phyloP scores from a whole-genome alignment of 352 stramenopile genomes.

The Globisporangium echinulatum region DNA sequence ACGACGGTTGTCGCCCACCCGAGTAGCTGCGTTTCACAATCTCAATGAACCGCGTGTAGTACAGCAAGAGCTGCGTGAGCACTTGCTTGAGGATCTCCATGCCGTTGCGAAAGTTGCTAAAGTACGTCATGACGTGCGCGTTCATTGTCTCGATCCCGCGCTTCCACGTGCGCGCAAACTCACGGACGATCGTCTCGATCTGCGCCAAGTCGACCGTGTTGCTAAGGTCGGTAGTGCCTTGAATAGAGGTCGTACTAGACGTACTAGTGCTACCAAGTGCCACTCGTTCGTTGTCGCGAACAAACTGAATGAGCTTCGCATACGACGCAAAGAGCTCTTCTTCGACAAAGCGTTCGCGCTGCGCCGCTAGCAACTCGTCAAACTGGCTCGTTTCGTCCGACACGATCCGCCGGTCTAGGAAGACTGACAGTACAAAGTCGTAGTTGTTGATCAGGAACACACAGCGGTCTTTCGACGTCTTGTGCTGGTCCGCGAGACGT shows the following conservation, averaged over 20 bases:
- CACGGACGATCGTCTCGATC: constrained; percentile 91
- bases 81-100: constrained; percentile 99
- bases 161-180: constrained; percentile 96
- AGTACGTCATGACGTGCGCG: constrained; percentile 95
- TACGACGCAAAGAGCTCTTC: constrained; percentile 93
- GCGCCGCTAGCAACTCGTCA: constrained; percentile 88
- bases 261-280: constrained; percentile 30
- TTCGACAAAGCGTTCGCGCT: constrained; percentile 97
- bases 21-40: constrained; percentile 92
- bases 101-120: constrained; percentile 97
- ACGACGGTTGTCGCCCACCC: constrained; percentile 43
- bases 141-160: constrained; percentile 96
- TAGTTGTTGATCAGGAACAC: constrained; percentile 99
- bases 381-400: constrained; percentile 94
- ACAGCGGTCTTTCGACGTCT: constrained; percentile 89
- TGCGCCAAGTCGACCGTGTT: constrained; percentile 79
- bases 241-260: background rate
- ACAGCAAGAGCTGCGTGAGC: constrained; percentile 96
- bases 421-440: constrained; percentile 93
- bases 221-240: no score
- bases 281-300: constrained; percentile 91
- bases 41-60: constrained; percentile 98
- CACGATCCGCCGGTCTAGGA: constrained; percentile 91
- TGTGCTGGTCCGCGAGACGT: constrained; percentile 90
- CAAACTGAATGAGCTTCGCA: constrained; percentile 96